These are phyloP conservation scores for Sesbania bispinosa DNA, from an alignment of 306 rosid genomes.

Conservation along the genomic window DNA sequence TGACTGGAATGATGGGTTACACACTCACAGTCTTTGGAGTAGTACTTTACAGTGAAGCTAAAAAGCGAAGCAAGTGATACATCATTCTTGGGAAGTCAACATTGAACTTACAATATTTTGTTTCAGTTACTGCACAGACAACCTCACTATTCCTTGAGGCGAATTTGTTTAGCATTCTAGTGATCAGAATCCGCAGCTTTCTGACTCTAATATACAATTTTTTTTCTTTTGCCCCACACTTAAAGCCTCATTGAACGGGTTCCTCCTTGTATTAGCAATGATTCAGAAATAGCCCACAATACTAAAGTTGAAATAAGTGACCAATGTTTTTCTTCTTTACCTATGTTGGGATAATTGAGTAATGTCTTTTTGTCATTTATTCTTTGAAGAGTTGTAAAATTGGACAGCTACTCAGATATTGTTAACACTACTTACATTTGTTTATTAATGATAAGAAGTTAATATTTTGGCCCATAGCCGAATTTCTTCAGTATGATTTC, in stretches of 20 bases:
- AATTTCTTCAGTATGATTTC: neutral
- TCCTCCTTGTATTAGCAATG: constrained; percentile 57
- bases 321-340: constrained; percentile 34
- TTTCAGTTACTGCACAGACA: constrained; percentile 31
- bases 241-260: constrained; percentile 44
- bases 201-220: constrained; percentile 42
- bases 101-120: constrained; percentile 36
- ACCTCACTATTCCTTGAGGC: constrained; percentile 38
- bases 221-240: constrained; percentile 29
- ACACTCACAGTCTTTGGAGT: constrained; percentile 91
- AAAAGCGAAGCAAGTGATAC: constrained; percentile 87
- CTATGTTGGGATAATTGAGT: constrained; percentile 42
- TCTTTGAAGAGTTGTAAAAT: constrained; percentile 61
- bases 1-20: constrained; percentile 98
- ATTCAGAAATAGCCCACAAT: constrained; percentile 44
- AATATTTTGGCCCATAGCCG: constrained; percentile 25
- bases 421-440: constrained; percentile 53
- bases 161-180: constrained; percentile 34
- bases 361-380: constrained; percentile 38
- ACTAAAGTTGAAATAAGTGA: constrained; percentile 61
- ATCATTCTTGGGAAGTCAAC: constrained; percentile 25
- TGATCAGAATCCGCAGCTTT: constrained; percentile 36
- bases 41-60: constrained; percentile 89
- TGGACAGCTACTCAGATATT: constrained; percentile 36
- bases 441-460: constrained; percentile 50